Evolutionary conservation across 1,284 basidiomycete species (phyloP).

Genomic region (Irpex sp.): DNA sequence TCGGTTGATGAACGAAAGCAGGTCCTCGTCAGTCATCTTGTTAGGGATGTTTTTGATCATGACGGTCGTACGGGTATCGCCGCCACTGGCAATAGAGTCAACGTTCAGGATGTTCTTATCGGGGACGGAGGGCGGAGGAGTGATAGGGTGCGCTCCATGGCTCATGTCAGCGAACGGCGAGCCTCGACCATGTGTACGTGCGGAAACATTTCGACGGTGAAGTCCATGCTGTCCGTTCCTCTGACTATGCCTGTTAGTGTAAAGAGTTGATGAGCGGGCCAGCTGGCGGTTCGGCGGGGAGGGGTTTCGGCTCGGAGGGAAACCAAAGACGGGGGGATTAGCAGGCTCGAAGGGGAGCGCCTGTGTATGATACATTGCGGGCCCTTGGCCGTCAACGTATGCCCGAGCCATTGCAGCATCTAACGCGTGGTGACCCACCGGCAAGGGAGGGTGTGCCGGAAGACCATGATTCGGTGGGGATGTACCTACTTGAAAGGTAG

Average conservation of each 20-base stretch:
- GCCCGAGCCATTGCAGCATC: neutral
- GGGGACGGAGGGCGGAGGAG: constrained; percentile 6
- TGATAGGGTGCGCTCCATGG: neutral
- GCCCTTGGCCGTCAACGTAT: neutral
- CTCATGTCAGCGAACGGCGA: neutral
- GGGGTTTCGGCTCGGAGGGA: neutral
- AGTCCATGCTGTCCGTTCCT: neutral
- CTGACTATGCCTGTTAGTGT: neutral
- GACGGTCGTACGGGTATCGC: constrained; percentile 79
- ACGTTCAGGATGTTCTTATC: constrained; percentile 72
- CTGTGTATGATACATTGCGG: neutral
- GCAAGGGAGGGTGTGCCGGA: neutral
- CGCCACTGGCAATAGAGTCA: constrained; percentile 65
- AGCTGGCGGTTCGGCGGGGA: neutral
- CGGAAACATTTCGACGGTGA: neutral
- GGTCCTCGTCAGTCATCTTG: constrained; percentile 78
- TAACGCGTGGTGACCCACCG: neutral
- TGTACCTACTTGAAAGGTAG: neutral
- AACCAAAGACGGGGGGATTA: neutral
- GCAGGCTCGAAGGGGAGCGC: neutral
- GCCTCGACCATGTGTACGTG: neutral
- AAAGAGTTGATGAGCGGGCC: neutral
- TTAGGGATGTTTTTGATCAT: constrained; percentile 91
- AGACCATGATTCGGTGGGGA: neutral
- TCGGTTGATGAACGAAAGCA: constrained; percentile 63